Conservation (phyloP, 257 asterid genomes). For the Ocimum tenuiflorum region DNA sequence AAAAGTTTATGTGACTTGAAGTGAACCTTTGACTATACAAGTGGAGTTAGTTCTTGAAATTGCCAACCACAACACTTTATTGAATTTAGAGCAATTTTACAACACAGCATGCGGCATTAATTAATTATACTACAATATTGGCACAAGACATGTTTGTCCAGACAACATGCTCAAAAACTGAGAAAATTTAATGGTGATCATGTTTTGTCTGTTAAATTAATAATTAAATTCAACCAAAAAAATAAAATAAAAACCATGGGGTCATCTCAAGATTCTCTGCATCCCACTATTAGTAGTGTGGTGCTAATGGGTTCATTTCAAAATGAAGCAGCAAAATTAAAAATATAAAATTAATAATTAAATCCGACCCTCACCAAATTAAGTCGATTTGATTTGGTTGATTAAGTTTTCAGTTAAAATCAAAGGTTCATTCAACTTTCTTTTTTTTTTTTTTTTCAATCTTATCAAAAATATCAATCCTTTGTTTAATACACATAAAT, state of each 20-base stretch:
- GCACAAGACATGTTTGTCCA: not conserved
- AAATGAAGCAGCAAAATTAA: too few species aligned
- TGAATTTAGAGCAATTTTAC: not conserved
- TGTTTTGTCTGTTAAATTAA: not conserved
- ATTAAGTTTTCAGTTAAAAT: too few species aligned
- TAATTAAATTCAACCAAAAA: not conserved
- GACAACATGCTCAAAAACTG: not conserved
- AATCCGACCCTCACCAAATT: too few species aligned
- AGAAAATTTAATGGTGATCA: not conserved
- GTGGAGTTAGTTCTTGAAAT: constrained; percentile 25
- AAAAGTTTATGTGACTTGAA: not conserved
- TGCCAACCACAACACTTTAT: constrained; percentile 17
- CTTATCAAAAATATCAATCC: too few species aligned
- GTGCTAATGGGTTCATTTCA: too few species aligned
- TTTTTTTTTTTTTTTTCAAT: too few species aligned
- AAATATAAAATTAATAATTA: not conserved
- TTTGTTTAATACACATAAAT: too few species aligned
- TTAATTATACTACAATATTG: not conserved
- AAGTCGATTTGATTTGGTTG: too few species aligned
- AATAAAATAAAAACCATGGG: too few species aligned
- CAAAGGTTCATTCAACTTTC: too few species aligned
- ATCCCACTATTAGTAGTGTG: too few species aligned
- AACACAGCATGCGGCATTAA: constrained; percentile 11
- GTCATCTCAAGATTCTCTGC: too few species aligned
- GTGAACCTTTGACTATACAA: constrained; percentile 19